A percentile compares a stretch with the other conserved stretches of the same genome.
These are phyloP conservation scores for Uronychia binucleata DNA, from an alignment of 73 alveolate genomes.

Conservation along the genomic window DNA sequence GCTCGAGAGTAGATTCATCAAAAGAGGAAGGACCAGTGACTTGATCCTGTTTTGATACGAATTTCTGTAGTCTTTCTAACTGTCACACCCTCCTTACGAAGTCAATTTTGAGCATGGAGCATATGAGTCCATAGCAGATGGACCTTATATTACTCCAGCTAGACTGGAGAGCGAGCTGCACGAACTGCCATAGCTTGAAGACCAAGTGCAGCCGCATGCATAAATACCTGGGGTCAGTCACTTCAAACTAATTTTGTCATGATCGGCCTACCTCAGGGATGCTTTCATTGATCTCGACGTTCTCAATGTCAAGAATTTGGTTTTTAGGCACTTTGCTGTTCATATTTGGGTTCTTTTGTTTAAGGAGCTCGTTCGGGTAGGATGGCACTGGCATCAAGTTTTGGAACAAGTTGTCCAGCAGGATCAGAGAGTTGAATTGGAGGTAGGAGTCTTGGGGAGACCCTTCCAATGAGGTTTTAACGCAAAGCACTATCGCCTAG, in stretches of 20 bases:
- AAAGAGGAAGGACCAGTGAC: slow-evolving; percentile 54
- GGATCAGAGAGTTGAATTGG: slow-evolving; percentile 55
- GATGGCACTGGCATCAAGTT: slow-evolving; percentile 67
- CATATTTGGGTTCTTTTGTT: slow-evolving; percentile 5
- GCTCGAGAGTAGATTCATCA: slow-evolving; percentile 47
- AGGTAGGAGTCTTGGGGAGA: slow-evolving; percentile 40
- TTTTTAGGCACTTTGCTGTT: not conserved
- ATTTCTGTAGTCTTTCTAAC: slow-evolving; percentile 11
- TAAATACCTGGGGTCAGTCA: slow-evolving; percentile 49
- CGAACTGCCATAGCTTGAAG: slow-evolving; percentile 69
- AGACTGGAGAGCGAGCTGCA: slow-evolving; percentile 54
- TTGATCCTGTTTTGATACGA: slow-evolving; percentile 16
- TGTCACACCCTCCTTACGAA: not conserved
- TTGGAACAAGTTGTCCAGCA: slow-evolving; percentile 53
- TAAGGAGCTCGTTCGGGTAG: slow-evolving; percentile 42
- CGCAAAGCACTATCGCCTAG: not conserved
- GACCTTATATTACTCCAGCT: slow-evolving; percentile 76
- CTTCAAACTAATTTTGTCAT: slow-evolving; percentile 11
- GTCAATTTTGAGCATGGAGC: slow-evolving; percentile 69
- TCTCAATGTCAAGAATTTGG: slow-evolving; percentile 29
- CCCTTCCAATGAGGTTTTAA: slow-evolving; percentile 16
- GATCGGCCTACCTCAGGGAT: slow-evolving; percentile 10
- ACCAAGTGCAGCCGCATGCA: slow-evolving; percentile 55
- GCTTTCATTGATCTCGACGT: slow-evolving; percentile 30
- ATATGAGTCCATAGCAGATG: slow-evolving; percentile 72